Evolutionary conservation across 768 basidiomycete species (phyloP).

Genomic region (Tylopilus balloui): DNA sequence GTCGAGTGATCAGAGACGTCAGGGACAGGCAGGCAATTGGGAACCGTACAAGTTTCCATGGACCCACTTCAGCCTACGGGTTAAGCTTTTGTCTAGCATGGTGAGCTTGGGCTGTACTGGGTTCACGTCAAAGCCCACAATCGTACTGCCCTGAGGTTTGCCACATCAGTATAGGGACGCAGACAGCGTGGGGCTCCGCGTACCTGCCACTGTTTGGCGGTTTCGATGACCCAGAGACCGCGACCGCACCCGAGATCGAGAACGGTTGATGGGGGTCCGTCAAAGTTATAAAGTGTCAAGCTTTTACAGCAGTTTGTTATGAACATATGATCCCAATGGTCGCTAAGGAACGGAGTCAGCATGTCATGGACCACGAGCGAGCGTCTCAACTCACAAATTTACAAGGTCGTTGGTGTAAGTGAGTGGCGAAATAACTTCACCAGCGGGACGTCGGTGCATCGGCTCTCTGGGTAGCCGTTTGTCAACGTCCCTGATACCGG

Average conservation of each 20-base stretch:
- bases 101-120: slow-evolving; percentile 48
- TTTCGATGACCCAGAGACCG: slow-evolving; percentile 68
- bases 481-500: slow-evolving; percentile 42
- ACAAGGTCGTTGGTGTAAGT: slow-evolving; percentile 44
- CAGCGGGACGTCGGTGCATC: slow-evolving; percentile 40
- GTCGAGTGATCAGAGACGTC: slow-evolving; percentile 6
- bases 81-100: slow-evolving; percentile 37
- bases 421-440: slow-evolving; percentile 55
- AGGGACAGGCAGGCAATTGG: neutral
- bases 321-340: slow-evolving; percentile 72
- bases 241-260: slow-evolving; percentile 72
- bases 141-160: slow-evolving; percentile 40
- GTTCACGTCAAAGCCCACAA: slow-evolving; percentile 59
- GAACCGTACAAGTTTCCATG: slow-evolving; percentile 59
- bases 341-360: slow-evolving; percentile 36
- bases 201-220: slow-evolving; percentile 64
- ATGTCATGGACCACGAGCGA: neutral
- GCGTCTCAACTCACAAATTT: slow-evolving; percentile 45
- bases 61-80: slow-evolving; percentile 57
- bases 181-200: slow-evolving; percentile 15
- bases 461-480: slow-evolving; percentile 39
- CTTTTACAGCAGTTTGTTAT: slow-evolving; percentile 44
- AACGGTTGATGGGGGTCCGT: slow-evolving; percentile 44
- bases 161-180: neutral
- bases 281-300: slow-evolving; percentile 53